These are phyloP conservation scores for Aaosphaeria pasadenensis DNA, from an alignment of 2,329 filamentous ascomycete species.

Conservation along the genomic window DNA sequence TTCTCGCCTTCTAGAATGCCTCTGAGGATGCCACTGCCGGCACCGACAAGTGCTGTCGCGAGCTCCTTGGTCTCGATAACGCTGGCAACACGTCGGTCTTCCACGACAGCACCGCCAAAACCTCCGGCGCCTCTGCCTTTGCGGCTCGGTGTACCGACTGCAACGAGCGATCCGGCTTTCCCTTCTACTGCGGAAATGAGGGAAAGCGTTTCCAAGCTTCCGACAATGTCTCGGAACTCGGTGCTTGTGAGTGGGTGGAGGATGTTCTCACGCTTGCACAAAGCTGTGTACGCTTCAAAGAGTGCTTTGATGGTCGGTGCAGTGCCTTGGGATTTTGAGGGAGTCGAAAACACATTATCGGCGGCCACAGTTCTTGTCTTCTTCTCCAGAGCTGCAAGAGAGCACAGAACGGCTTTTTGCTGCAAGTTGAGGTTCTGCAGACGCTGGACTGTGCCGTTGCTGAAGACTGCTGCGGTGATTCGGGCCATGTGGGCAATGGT, in stretches of 20 bases:
- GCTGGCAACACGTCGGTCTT: conserved; percentile 77
- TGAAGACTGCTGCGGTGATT: conserved; percentile 84
- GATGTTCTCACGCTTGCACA: conserved; percentile 85
- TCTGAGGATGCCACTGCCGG: conserved; percentile 41
- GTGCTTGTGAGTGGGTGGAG: conserved; percentile 85
- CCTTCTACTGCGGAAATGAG: conserved; percentile 70
- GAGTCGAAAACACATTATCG: conserved; percentile 33
- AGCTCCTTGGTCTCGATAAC: conserved; percentile 79
- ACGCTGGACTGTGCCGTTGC: conserved; percentile 80
- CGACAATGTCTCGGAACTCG: conserved; percentile 91
- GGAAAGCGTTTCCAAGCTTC: conserved; percentile 83
- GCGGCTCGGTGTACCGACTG: conserved; percentile 69
- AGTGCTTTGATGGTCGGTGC: conserved; percentile 81
- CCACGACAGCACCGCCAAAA: conserved; percentile 50
- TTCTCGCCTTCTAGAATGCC: conserved; percentile 25
- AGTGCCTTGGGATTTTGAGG: conserved; percentile 46
- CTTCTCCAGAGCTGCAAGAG: conserved; percentile 82
- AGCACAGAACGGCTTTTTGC: conserved; percentile 91
- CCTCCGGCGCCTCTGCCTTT: conserved; percentile 49
- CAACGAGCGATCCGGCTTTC: conserved; percentile 64
- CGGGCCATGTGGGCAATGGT: conserved; percentile 89
- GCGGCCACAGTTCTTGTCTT: conserved; percentile 53
- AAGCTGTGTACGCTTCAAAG: conserved; percentile 76
- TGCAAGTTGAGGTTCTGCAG: conserved; percentile 88
- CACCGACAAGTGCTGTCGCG: conserved; percentile 61